Evolutionary conservation across 305 asterid genomes (phyloP), one percentile per base, ranked within the genome.

Genomic region (Fraxinus angustifolia): DNA sequence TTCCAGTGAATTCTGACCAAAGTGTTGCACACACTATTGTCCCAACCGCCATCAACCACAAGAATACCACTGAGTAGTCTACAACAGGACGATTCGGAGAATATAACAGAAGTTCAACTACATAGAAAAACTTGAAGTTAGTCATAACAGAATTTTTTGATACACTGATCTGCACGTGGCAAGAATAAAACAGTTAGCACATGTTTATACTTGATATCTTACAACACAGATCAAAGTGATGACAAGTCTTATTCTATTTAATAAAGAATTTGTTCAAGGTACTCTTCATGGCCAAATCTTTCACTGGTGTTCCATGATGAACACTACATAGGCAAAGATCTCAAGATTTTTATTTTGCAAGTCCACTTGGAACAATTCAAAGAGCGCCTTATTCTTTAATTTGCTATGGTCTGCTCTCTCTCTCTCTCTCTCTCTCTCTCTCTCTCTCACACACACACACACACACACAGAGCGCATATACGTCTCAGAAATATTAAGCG

Each of bases 1-100:
- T 81, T 79, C 90, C 89, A 82, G 95, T 93, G 85, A 93, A 83
- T 75, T 88, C 93, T 23, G 98, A 84, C 98, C 99, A 96, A 79
- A 93, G 91, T 77, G 98, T 90, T 79, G 98, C 98, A 82, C 76
- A 80, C 75, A 94, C 87, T 79, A 96, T 78, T 42, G 99, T 94
- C 80, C 98, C 99, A 83, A 96, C 98, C 86, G 98, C 93, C 99
- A 96, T 93, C 90, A 92, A 81, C 99, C 98, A 94, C 85, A 96
- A 84, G 85, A 96, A 86, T 79, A 91, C 84, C 79, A 90, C 93
- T 6, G 99, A 93, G 86, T 87, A 88, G 88, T 93, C 98, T 77
- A 94, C 73, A 86, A 89, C 87, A 79, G 98, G 98, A 40, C 98
- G 95, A 77, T 87, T 82, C 70, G 98, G 99, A 74, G 99, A 90